Base-by-base conservation (phyloP, 805 yeast species). In the Ogataea nonfermentans region DNA sequence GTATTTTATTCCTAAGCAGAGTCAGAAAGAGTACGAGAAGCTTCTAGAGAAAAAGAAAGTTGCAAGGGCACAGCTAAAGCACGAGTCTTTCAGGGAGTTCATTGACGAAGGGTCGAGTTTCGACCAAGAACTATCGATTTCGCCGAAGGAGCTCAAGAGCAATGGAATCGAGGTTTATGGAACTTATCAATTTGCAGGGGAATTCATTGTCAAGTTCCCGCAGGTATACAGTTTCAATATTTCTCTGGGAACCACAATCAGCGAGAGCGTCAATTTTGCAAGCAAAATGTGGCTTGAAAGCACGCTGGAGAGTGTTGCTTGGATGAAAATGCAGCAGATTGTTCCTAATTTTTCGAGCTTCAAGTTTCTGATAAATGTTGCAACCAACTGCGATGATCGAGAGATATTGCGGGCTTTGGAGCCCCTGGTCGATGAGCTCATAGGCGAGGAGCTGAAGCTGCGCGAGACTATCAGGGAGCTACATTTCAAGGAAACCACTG, bases 1-100 rank as follows among this genome's bases (percentile, higher is more conserved):
- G 85, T 80, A 77, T 45, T 70, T 79, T 40, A 68, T 83, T n/a
- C 74, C 82, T 0, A 81, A 80, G 11, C 63, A 66, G 50, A 76
- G 76, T 36, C 70, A 70, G 37, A 68, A 58, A 2, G 71, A 70
- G 40, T 81, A 74, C 52, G 86, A 82, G 51, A 35, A 43, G 2
- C 53, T 76, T 11, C 29, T 71, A n/a, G 30, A 38, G 29, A 29
- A 10, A 36, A 40, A 24, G 41, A 31, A 13, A 33, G 43, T 6
- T 41, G 40, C 11, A 35, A 46, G 27, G 31, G 44, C 14, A 24
- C 29, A 15, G 36, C 65, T 66, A 39, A 48, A 53, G 16, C 59
- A 65, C 44, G 41, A 47, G 0, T 41, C 44, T 4, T 65, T 65
- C 36, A 57, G 56, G 12, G 39, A 48, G 15, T 49, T 64, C 11